Percentiles rank a stretch among this genome's conserved stretches.
phyloP scores from a whole-genome alignment of 2,329 filamentous ascomycete genomes.

The Neofusicoccum sp. region DNA sequence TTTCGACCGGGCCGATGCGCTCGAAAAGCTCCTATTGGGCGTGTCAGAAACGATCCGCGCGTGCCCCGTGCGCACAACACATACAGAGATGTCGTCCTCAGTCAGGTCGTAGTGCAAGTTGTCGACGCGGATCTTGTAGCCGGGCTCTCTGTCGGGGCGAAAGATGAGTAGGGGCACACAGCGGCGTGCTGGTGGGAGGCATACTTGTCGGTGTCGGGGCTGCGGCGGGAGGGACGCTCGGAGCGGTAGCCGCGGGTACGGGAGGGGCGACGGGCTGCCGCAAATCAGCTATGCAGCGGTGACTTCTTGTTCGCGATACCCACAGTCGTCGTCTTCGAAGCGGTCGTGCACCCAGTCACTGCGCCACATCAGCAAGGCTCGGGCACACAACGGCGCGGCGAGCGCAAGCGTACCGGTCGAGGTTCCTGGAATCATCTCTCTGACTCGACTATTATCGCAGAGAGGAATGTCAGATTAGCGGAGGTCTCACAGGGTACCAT shows the following conservation, averaged over 20 bases:
- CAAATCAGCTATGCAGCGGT: constrained; percentile 21
- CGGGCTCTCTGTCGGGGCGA: constrained; percentile 49
- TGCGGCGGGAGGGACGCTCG: constrained; percentile 26
- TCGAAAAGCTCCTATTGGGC: constrained; percentile 69
- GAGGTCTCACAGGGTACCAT: constrained; percentile 23
- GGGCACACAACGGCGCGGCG: constrained; percentile 21
- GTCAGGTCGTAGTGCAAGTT: constrained; percentile 92
- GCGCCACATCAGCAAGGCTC: constrained; percentile 43
- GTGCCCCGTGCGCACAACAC: constrained; percentile 18
- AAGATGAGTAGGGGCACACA: neutral
- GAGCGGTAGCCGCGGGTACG: constrained; percentile 23
- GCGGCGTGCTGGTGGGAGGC: neutral
- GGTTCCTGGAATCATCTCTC: constrained; percentile 60
- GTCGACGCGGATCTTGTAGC: constrained; percentile 76
- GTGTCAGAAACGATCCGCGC: constrained; percentile 2
- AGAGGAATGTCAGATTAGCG: constrained; percentile 38
- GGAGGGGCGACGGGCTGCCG: constrained; percentile 22
- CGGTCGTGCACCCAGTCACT: constrained; percentile 89
- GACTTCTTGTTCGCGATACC: constrained; percentile 19
- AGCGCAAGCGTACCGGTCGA: constrained; percentile 61
- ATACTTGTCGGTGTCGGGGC: constrained; percentile 9
- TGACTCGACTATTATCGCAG: constrained; percentile 31
- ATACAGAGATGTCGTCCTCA: constrained; percentile 76
- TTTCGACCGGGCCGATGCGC: constrained; percentile 69
- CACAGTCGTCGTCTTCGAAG: constrained; percentile 65